Base-by-base conservation (phyloP, 139 green algal species). In the Asterochloris erici region DNA sequence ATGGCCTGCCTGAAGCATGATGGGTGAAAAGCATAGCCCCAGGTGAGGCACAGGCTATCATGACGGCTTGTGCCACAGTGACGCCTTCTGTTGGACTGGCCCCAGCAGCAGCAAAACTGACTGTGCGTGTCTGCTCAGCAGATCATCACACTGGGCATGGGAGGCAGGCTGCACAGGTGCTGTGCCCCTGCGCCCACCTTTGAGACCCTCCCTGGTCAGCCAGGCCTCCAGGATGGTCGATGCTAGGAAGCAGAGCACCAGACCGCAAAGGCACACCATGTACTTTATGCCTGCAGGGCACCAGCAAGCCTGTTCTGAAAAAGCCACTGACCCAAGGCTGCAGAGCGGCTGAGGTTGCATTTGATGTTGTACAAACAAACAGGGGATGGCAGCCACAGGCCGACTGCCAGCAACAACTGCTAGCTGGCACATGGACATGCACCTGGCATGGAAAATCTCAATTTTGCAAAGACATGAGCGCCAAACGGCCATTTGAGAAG, bases 191-290 rank as follows among this genome's bases (percentile, higher is more conserved):
- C 11, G 62, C 47, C n/a, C n/a, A 82, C 88, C 88, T 75, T 70
- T 85, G 63, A 90, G 82, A 12, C 87, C 81, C 29, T 88, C 77
- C 14, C 47, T 68, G 9, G 73, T 73, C 60, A 88, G 61, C 11
- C 63, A 81, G 12, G 61, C 15, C 28, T 90, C 85, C n/a, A 90
- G 62, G 13, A 84, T 24, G 10, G 81, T 81, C 21, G 75, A 82
- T 1, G 84, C 13, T 0, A 80, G 23, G 68, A 88, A 91, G 47
- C 78, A 64, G 13, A 62, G 83, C 68, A 90, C 73, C 11, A 91
- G 80, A 24, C 79, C 86, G 11, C 69, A 81, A 24, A 90, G 62
- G 15, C 68, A 77, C 6, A 85, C 38, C 24, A 77, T 63, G 66
- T 91, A 91, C 38, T 54, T 54, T 54, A 54, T 54, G 4, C 38